Base-by-base conservation (phyloP, 2,329 filamentous ascomycete genomes). In the Hypoxylon sp. region DNA sequence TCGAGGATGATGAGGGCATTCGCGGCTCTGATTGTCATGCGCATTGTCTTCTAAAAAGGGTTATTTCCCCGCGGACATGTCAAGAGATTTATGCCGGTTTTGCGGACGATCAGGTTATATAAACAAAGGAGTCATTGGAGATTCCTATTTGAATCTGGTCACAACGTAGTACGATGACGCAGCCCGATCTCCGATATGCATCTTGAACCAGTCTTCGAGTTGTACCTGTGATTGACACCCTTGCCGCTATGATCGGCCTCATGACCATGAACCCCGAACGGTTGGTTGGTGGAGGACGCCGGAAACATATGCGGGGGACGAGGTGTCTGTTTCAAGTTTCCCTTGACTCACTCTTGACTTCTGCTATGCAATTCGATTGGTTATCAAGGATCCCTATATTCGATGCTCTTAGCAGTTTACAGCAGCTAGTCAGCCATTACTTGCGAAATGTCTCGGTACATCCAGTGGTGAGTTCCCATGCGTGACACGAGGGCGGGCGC, bases 101-200 rank as follows among this genome's bases (percentile, higher is more conserved):
- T 10, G 19, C 24, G 35, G 32, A 21, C 37, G 11, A 50, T 13
- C 21, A 39, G 11, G 31, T 44, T 48, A 46, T 31, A 58, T 31
- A 59, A 17, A 17, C 11, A 6, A 31, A 46, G 3, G 32, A 46
- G 11, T 15, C 10, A 5, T 35, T 21, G 35, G 39, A n/a, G 13
- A 50, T 44, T 53, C 54, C 42, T 51, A 46, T 57, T 57, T 54
- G 21, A 53, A 35, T 42, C 11, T 57, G 47, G 61, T 62, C 56
- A 68, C 61, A 21, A 50, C 17, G 66, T 68, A 37, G 53, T 37
- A 65, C 54, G 50, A 68, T 68, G 62, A 65, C 58, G 66, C 52
- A 61, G 37, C 24, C 13, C 2, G 48, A 15, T 37, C 53, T 39
- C 37, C 31, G 21, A 47, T 55, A 50, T 51, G 60, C 46, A 44